Percentiles rank a stretch among this genome's conserved stretches.
phyloP scores from a whole-genome alignment of 371 early-diverging fungal genomes.

The Mortierella sp. region DNA sequence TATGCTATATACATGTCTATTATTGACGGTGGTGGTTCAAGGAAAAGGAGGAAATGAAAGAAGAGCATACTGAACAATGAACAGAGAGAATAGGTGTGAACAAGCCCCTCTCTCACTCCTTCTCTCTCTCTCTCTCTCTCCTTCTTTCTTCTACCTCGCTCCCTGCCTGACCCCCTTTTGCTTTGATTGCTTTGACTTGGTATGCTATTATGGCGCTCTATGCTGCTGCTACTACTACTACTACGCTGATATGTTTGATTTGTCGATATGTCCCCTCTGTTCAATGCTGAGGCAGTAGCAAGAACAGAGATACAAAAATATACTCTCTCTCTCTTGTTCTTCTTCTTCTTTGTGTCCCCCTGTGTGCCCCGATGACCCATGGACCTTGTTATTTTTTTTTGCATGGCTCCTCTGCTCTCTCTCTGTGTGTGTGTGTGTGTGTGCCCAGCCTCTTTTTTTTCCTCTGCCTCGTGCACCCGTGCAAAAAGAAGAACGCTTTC shows the following conservation, averaged over 20 bases:
- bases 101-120: neutral
- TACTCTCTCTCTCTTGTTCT: neutral
- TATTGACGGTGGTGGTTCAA: slow-evolving; percentile 1
- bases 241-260: too few relatives aligned
- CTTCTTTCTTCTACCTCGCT: neutral
- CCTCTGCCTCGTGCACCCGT: neutral
- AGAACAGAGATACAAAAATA: neutral
- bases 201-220: too few relatives aligned
- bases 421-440: too few relatives aligned
- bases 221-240: too few relatives aligned
- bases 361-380: slow-evolving; percentile 13
- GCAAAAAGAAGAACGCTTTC: neutral
- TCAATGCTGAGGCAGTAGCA: too few relatives aligned
- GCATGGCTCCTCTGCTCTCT: too few relatives aligned
- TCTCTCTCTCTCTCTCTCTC: neutral
- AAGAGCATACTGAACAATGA: neutral
- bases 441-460: too few relatives aligned
- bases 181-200: too few relatives aligned
- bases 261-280: too few relatives aligned
- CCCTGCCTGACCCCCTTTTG: too few relatives aligned
- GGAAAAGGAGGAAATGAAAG: neutral
- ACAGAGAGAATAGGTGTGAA: neutral
- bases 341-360: neutral
- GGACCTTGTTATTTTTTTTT: neutral
- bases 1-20: neutral